phyloP scores from a whole-genome alignment of 163 green algal species.

The Trebouxia gelatinosa region DNA sequence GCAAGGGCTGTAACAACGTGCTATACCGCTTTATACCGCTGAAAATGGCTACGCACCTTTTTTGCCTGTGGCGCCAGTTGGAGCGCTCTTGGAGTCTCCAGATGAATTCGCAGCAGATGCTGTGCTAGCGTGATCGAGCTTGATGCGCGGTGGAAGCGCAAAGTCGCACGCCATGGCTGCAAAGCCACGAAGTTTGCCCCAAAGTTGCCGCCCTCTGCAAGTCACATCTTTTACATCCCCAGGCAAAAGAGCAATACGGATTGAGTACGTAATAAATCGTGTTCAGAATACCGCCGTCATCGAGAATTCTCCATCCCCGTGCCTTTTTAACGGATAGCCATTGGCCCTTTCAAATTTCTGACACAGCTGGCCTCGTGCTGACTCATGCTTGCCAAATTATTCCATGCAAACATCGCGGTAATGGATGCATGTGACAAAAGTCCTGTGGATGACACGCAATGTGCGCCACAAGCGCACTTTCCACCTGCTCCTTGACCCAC shows the following conservation, averaged over 20 bases:
- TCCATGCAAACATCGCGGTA: no score
- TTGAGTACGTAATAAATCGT: background rate
- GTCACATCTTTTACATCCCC: background rate
- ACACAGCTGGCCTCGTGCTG: background rate
- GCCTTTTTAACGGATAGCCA: no score
- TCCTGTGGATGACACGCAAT: no score
- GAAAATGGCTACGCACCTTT: background rate
- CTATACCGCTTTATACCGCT: background rate
- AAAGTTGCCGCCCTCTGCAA: background rate
- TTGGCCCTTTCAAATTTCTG: background rate
- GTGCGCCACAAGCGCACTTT: no score
- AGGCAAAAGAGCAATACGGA: background rate
- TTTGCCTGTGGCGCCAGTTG: background rate
- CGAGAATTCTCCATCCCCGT: background rate
- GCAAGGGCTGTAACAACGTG: no score
- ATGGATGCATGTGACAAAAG: no score
- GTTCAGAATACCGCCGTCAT: background rate
- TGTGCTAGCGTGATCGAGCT: background rate
- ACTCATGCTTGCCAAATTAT: no score
- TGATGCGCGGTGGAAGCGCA: slow-evolving; percentile 26
- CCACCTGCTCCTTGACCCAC: no score
- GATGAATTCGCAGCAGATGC: background rate
- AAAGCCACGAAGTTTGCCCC: background rate
- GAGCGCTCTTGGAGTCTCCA: background rate
- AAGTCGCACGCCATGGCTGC: slow-evolving; percentile 22